These are phyloP conservation scores for Waltiozyma sp. DNA, from an alignment of 1,139 yeast species.

Conservation along the genomic window DNA sequence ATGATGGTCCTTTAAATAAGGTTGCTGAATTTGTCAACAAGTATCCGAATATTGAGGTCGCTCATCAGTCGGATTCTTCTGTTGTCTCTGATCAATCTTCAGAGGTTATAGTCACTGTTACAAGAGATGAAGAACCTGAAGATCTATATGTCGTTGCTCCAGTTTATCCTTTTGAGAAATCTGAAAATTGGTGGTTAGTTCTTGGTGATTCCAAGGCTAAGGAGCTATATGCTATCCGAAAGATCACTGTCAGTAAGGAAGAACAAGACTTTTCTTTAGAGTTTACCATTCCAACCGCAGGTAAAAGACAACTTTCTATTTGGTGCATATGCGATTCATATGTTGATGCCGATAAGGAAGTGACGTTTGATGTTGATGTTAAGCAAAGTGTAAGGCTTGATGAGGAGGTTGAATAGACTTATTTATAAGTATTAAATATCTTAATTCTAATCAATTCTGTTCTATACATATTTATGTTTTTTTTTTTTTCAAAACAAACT, in stretches of 20 bases:
- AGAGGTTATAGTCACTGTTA: conserved; percentile 40
- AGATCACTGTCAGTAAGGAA: conserved; percentile 44
- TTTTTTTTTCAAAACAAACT: no score
- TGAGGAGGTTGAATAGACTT: no score
- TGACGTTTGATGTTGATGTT: conserved; percentile 38
- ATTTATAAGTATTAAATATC: no score
- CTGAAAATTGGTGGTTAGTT: conserved; percentile 84
- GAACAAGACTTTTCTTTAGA: conserved; percentile 42
- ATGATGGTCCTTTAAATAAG: conserved; percentile 33
- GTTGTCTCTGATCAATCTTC: conserved; percentile 36
- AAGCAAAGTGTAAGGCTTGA: conserved; percentile 22
- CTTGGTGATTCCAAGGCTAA: conserved; percentile 54
- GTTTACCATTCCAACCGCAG: conserved; percentile 49
- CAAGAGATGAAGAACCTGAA: conserved; percentile 72
- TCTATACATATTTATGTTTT: no score
- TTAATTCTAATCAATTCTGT: no score
- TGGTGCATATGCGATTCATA: conserved; percentile 93
- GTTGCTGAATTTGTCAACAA: conserved; percentile 85
- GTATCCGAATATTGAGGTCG: conserved; percentile 77
- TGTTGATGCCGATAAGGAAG: conserved; percentile 82
- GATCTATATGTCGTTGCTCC: conserved; percentile 48
- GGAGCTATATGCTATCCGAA: conserved; percentile 67
- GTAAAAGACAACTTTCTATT: conserved; percentile 48
- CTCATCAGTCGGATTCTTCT: conserved; percentile 35
- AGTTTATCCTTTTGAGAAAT: conserved; percentile 43